Evolutionary conservation across 257 asterid genomes (phyloP).

Genomic region (Jasminum sambac): DNA sequence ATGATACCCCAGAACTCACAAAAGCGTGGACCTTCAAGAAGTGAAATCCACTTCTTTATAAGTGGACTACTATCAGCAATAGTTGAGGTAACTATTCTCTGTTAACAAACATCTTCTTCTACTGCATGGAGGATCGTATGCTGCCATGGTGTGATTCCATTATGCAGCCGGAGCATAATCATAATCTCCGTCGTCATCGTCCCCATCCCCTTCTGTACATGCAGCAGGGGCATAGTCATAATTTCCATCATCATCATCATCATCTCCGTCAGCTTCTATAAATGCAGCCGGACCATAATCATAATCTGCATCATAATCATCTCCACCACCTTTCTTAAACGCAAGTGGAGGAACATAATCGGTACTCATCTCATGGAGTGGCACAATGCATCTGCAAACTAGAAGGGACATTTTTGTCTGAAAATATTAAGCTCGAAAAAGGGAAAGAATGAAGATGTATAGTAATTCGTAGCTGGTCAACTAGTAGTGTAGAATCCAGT

Average conservation of each 20-base stretch:
- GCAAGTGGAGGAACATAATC: background rate
- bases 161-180: slow-evolving; percentile 5
- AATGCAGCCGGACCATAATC: slow-evolving; percentile 10
- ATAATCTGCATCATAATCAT: slow-evolving; percentile 18
- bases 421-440: background rate
- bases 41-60: background rate
- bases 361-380: background rate
- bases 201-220: background rate
- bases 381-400: background rate
- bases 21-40: background rate
- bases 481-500: background rate
- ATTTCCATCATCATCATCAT: background rate
- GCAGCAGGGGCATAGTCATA: background rate
- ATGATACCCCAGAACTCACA: background rate
- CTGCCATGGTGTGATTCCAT: background rate
- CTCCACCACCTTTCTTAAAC: slow-evolving; percentile 11
- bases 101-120: background rate
- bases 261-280: background rate
- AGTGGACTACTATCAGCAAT: background rate
- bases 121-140: background rate
- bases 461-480: no score
- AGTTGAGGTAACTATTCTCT: background rate
- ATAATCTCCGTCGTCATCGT: background rate
- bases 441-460: background rate
- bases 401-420: background rate